phyloP scores from a whole-genome alignment of 2,329 filamentous ascomycete genomes.

The Sordariomycetes sp. region DNA sequence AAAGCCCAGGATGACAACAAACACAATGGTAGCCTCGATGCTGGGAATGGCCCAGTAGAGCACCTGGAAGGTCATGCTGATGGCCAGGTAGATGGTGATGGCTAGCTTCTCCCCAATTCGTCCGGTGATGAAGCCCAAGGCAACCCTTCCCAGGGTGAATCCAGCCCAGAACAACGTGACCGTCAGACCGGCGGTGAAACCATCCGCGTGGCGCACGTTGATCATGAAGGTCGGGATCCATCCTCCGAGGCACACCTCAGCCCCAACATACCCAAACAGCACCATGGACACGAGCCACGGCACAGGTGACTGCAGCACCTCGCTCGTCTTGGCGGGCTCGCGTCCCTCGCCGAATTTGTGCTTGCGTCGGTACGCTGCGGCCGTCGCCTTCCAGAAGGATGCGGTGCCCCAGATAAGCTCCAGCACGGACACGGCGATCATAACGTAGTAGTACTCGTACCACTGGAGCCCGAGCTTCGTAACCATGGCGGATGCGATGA shows the following conservation, averaged over 20 bases:
- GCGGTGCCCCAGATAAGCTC: conserved; percentile 42
- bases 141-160: conserved; percentile 63
- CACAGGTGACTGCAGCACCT: conserved; percentile 16
- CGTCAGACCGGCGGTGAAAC: conserved; percentile 66
- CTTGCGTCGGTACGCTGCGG: conserved; percentile 38
- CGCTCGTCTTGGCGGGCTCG: neutral
- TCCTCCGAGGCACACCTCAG: conserved; percentile 64
- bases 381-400: conserved; percentile 58
- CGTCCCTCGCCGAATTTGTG: conserved; percentile 9
- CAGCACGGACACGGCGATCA: conserved; percentile 49
- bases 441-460: conserved; percentile 70
- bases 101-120: conserved; percentile 60
- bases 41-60: conserved; percentile 76
- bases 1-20: conserved; percentile 65
- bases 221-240: conserved; percentile 46
- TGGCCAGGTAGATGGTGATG: conserved; percentile 51
- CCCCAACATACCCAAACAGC: conserved; percentile 69
- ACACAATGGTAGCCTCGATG: conserved; percentile 65
- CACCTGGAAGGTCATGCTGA: conserved; percentile 57
- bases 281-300: conserved; percentile 70
- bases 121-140: conserved; percentile 69
- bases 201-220: conserved; percentile 52
- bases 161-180: conserved; percentile 81
- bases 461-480: conserved; percentile 52
- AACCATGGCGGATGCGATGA: conserved; percentile 67